phyloP scores from a whole-genome alignment of 371 early-diverging fungal species.

The Saksenaea vasiformis region DNA sequence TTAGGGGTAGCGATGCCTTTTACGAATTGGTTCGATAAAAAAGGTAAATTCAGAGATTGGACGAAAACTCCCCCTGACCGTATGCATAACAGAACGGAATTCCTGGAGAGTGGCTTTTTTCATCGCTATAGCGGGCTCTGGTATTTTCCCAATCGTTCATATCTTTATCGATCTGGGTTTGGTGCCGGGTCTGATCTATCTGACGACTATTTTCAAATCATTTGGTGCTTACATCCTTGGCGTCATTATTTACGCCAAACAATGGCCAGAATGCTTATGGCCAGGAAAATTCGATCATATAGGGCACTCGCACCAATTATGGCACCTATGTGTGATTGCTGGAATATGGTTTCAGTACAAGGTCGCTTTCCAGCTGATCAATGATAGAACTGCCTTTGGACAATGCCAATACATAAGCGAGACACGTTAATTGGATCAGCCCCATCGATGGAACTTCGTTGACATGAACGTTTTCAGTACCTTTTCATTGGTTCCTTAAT shows the following conservation, averaged over 20 bases:
- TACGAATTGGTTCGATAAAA: constrained; percentile 48
- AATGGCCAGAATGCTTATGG: constrained; percentile 72
- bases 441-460: no score
- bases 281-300: constrained; percentile 77
- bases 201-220: constrained; percentile 45
- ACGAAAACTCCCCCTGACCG: background rate
- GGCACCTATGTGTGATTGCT: constrained; percentile 77
- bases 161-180: constrained; percentile 56
- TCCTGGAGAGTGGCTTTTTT: constrained; percentile 49
- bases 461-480: background rate
- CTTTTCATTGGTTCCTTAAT: background rate
- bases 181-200: constrained; percentile 41
- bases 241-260: constrained; percentile 63
- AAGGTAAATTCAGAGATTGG: constrained; percentile 20
- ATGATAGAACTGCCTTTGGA: background rate
- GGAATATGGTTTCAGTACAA: constrained; percentile 71
- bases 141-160: constrained; percentile 67
- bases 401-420: background rate
- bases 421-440: background rate
- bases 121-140: constrained; percentile 60
- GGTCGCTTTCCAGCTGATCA: constrained; percentile 41
- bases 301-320: constrained; percentile 80
- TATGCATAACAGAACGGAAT: background rate
- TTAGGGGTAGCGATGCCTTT: constrained; percentile 49
- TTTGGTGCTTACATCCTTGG: constrained; percentile 38